Conservation (phyloP, 2,329 filamentous ascomycete genomes). For the Trichoderma atrobrunneum region DNA sequence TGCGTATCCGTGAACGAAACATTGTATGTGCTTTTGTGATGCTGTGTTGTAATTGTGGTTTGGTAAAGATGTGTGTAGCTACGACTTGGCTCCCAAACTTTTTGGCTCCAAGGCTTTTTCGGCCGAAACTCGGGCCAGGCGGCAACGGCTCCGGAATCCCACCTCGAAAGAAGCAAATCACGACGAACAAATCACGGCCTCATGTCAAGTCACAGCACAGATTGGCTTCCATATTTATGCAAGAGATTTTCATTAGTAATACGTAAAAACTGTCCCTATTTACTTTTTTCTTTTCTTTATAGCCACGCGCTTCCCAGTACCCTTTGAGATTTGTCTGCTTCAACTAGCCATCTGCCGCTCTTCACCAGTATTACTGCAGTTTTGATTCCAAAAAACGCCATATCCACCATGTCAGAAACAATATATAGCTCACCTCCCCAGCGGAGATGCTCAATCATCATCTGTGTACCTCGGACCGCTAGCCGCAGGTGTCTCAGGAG, state of each 20-base stretch:
- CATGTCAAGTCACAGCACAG: not conserved
- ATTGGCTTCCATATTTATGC: not conserved
- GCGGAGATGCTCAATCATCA: conserved; percentile 39
- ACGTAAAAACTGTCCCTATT: not conserved
- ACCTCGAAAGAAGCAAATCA: not conserved
- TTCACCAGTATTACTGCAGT: conserved; percentile 9
- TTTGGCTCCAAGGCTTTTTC: not conserved
- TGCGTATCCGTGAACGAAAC: conserved; percentile 12
- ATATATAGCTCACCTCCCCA: not conserved
- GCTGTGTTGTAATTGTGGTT: not conserved
- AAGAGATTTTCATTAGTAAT: conserved; percentile 5
- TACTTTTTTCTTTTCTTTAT: not conserved
- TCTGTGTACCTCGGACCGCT: conserved; percentile 55
- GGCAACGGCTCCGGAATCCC: not conserved
- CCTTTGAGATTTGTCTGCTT: not conserved
- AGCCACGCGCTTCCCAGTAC: conserved; percentile 3
- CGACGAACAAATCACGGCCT: not conserved
- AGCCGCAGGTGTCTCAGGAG: conserved; percentile 60
- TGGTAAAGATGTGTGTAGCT: not conserved
- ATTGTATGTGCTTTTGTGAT: not conserved
- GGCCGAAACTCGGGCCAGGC: conserved; percentile 9
- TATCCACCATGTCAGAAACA: not conserved
- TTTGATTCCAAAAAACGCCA: conserved; percentile 7
- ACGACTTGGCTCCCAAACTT: not conserved
- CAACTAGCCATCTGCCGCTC: not conserved